Evolutionary conservation across 2,329 filamentous ascomycete genomes (phyloP), one percentile per base, ranked within the genome.

Genomic region (Ophiocordyceps camponoti-floridani): DNA sequence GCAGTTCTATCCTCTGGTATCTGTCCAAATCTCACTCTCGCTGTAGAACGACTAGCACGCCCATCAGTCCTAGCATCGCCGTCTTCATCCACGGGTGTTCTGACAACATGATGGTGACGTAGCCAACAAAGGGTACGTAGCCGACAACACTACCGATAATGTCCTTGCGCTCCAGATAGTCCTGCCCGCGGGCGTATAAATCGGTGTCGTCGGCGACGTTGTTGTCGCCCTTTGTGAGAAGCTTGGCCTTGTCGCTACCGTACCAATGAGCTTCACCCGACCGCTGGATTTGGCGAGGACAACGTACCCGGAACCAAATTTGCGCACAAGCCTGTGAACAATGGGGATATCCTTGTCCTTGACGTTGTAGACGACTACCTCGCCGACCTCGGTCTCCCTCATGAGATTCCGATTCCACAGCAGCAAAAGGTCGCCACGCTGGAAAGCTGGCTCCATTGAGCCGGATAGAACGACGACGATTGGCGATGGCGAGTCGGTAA

Each of bases 41-140:
- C 62, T 98, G 91, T 54, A 98, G 61, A 42, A 98, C 81, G 26
- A 95, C 91, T 66, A 94, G 78, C 54, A 95, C 61, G 1, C 89
- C 91, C 91, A 98, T 98, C 43, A 95, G 73, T 1, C 85, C 89
- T 56, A 98, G 63, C 79, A 96, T 84, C 26, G 80, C 89, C 40
- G 85, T 93, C 75, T 98, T 98, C 54, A 96, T 62, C 89, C 89
- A 96, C 6, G 91, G 91, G 59, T 98, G 81, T 62, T 98, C 91
- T 50, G 84, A 91, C 49, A 98, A 69, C 62, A 96, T 69, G 54
- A 98, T 98, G 2, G 91, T 98, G 41, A 96, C 88, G 58, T 96
- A 96, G 52, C 91, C 91, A 13, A 96, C 87, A 56, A 91, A 93
- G 0, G 91, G 91, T 46, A 96, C 79, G 60, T 93, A 98, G 35